phyloP scores from a whole-genome alignment of 192 early-diverging fungal species.

The Mycoemilia scoparia region DNA sequence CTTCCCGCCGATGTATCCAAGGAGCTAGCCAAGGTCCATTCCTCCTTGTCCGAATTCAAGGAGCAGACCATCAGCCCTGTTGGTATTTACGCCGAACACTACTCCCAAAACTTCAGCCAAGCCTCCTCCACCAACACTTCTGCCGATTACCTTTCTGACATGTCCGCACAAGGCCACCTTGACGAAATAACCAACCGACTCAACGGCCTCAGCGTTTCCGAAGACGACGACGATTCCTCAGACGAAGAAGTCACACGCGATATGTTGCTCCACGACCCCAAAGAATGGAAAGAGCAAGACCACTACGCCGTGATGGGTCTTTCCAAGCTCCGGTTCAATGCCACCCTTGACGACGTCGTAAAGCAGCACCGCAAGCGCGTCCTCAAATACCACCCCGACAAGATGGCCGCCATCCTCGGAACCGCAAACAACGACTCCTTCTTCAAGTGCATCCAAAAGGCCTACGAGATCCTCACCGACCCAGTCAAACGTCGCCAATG shows the following conservation, averaged over 20 bases:
- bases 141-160: conserved; percentile 12
- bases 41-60: conserved; percentile 4
- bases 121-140: conserved; percentile 1
- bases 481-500: conserved; percentile 76
- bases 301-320: conserved; percentile 93
- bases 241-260: conserved; percentile 67
- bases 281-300: conserved; percentile 94
- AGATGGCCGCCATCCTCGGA: conserved; percentile 66
- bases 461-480: conserved; percentile 86
- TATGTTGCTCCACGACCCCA: conserved; percentile 66
- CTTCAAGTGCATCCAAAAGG: conserved; percentile 98
- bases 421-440: conserved; percentile 79
- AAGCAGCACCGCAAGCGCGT: conserved; percentile 76
- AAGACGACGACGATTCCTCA: conserved; percentile 40
- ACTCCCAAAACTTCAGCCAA: conserved; percentile 13
- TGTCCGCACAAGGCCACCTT: conserved; percentile 11
- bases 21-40: conserved; percentile 16
- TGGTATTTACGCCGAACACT: conserved; percentile 29
- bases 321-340: conserved; percentile 67
- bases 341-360: conserved; percentile 88
- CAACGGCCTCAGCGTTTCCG: conserved; percentile 12
- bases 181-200: conserved; percentile 22
- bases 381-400: conserved; percentile 96
- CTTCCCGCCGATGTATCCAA: no score
- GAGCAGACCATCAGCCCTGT: conserved; percentile 18